A percentile compares a stretch with the other conserved stretches of the same genome.
These are phyloP conservation scores for Talinum fruticosum DNA, from an alignment of 148 eudicot species.

Conservation along the genomic window DNA sequence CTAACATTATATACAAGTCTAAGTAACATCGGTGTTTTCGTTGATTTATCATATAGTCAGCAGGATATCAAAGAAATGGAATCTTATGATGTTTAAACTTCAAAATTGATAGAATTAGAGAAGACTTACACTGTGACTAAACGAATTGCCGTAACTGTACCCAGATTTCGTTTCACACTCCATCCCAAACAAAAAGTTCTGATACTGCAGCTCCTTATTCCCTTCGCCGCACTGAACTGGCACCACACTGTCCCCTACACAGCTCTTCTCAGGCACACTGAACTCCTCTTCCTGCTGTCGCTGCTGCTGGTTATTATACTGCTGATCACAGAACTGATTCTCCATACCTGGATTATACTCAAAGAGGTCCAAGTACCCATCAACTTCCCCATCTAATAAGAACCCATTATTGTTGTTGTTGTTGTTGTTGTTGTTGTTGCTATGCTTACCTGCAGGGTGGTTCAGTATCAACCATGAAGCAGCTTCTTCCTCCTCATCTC, in stretches of 20 bases:
- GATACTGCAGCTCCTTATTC: slow-evolving; percentile 34
- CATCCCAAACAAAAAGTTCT: slow-evolving; percentile 43
- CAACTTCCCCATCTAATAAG: slow-evolving; percentile 55
- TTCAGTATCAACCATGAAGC: slow-evolving; percentile 77
- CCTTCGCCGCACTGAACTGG: slow-evolving; percentile 49
- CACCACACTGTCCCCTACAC: slow-evolving; percentile 54
- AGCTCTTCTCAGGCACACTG: slow-evolving; percentile 40
- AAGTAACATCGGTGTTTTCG: too few species aligned
- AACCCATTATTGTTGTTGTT: slow-evolving; percentile 30
- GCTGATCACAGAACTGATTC: slow-evolving; percentile 34
- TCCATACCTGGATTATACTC: slow-evolving; percentile 51
- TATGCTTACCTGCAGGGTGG: slow-evolving; percentile 46
- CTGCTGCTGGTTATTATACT: slow-evolving; percentile 36
- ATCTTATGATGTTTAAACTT: neutral
- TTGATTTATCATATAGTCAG: neutral
- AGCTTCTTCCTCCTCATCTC: slow-evolving; percentile 66
- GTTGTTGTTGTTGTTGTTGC: slow-evolving; percentile 15
- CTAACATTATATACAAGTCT: too few species aligned
- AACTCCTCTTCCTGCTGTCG: slow-evolving; percentile 12
- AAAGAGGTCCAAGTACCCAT: slow-evolving; percentile 61
- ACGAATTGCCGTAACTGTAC: slow-evolving; percentile 42
- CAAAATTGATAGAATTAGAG: neutral
- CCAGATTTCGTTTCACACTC: slow-evolving; percentile 50
- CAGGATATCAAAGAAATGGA: slow-evolving; percentile 3
- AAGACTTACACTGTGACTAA: slow-evolving; percentile 62